Percentiles rank a stretch among this genome's conserved stretches.
These are phyloP conservation scores for Ogataea trehalophila DNA, from an alignment of 805 yeast species.

Conservation along the genomic window DNA sequence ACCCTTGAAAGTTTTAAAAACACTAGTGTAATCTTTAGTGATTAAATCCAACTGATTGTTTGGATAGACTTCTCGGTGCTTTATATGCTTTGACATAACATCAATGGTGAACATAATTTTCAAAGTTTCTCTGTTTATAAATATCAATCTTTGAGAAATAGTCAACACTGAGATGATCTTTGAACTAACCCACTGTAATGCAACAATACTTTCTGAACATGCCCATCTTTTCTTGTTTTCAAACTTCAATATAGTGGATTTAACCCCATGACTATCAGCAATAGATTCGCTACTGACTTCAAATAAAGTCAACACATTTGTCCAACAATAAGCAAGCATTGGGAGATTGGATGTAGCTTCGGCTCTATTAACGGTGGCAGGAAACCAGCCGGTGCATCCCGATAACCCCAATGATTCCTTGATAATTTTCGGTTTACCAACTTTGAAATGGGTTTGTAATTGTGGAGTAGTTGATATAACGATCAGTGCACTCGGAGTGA, in stretches of 20 bases:
- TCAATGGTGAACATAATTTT: constrained; percentile 32
- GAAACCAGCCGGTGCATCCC: constrained; percentile 62
- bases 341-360: constrained; percentile 32
- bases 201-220: constrained; percentile 45
- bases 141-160: constrained; percentile 38
- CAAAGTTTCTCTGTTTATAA: constrained; percentile 39
- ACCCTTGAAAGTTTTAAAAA: constrained; percentile 37
- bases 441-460: constrained; percentile 47
- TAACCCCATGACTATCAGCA: constrained; percentile 21
- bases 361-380: constrained; percentile 35
- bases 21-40: constrained; percentile 19
- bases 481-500: constrained; percentile 45
- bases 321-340: constrained; percentile 64
- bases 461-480: constrained; percentile 53
- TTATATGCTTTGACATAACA: constrained; percentile 36
- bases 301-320: constrained; percentile 51
- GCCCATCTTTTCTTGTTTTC: constrained; percentile 38
- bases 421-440: constrained; percentile 41
- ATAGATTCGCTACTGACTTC: constrained; percentile 39
- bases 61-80: constrained; percentile 6
- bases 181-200: constrained; percentile 53
- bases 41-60: constrained; percentile 12
- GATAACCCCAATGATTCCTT: constrained; percentile 28
- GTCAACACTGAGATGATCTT: constrained; percentile 39
- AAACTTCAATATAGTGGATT: constrained; percentile 28